A percentile compares a stretch with the other conserved stretches of the same genome.
These are phyloP conservation scores for Durusdinium trenchii DNA, from an alignment of 73 alveolate species.

Conservation along the genomic window DNA sequence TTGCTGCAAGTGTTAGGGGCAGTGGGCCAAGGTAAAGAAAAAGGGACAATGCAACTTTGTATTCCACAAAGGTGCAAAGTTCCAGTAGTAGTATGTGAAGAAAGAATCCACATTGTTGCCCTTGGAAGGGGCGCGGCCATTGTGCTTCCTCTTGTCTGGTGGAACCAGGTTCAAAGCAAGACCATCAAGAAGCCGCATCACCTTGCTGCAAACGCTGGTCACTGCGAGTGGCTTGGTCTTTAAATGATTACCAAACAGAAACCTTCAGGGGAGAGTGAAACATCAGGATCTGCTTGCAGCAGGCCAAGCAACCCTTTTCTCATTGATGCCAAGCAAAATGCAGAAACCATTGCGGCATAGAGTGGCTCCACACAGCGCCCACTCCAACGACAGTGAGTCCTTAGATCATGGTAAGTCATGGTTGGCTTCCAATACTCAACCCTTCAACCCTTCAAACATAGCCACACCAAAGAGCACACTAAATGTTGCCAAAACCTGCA, in stretches of 20 bases:
- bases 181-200: background rate
- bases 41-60: background rate
- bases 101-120: background rate
- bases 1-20: too few species aligned
- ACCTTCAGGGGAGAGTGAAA: background rate
- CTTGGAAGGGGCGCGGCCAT: background rate
- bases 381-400: background rate
- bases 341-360: background rate
- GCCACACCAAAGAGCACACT: too few species aligned
- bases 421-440: too few species aligned
- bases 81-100: constrained; percentile 11
- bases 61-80: background rate
- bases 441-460: too few species aligned
- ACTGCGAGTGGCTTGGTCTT: too few species aligned
- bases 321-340: background rate
- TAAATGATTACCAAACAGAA: too few species aligned
- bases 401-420: background rate
- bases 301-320: background rate
- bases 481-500: too few species aligned
- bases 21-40: background rate
- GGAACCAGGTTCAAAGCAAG: background rate
- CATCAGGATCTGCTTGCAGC: background rate
- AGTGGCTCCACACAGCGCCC: background rate
- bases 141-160: background rate
- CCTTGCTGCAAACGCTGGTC: background rate